These are phyloP conservation scores for Epichloe festucae DNA, from an alignment of 2,329 filamentous ascomycete genomes.

Conservation along the genomic window DNA sequence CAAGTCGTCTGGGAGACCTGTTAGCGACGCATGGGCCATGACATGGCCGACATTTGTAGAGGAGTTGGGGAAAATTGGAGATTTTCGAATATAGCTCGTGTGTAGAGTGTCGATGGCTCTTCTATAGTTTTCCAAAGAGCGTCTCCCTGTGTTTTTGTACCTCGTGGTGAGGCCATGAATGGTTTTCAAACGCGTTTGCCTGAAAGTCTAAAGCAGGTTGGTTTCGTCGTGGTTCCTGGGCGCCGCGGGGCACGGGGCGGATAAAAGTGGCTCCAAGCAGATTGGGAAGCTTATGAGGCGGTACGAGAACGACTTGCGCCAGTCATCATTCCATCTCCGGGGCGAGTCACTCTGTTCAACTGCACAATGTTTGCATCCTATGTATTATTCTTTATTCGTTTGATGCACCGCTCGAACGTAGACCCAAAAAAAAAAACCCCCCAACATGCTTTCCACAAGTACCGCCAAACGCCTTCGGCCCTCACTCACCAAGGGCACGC, in stretches of 20 bases:
- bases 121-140: too few relatives aligned
- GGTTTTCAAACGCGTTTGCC: too few relatives aligned
- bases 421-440: not conserved
- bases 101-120: too few relatives aligned
- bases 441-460: not conserved
- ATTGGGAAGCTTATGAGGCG: too few relatives aligned
- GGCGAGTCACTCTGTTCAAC: too few relatives aligned
- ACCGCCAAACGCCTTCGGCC: not conserved
- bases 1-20: slow-evolving; percentile 35
- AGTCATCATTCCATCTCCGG: too few relatives aligned
- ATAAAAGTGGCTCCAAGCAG: not conserved
- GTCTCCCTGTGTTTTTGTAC: too few relatives aligned
- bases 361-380: not conserved
- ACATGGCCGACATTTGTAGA: not conserved
- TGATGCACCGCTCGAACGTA: not conserved
- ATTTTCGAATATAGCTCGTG: too few relatives aligned
- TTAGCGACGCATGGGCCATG: slow-evolving; percentile 18
- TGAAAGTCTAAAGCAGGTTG: too few relatives aligned
- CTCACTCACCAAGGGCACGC: not conserved
- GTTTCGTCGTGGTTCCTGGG: too few relatives aligned
- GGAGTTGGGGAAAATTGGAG: not conserved
- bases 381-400: not conserved
- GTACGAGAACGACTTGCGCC: too few relatives aligned
- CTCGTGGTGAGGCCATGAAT: too few relatives aligned
- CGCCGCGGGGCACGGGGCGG: not conserved